A percentile compares a stretch with the other conserved stretches of the same genome.
phyloP scores from a whole-genome alignment of 2,329 filamentous ascomycete genomes.

The Pseudopithomyces maydicus region DNA sequence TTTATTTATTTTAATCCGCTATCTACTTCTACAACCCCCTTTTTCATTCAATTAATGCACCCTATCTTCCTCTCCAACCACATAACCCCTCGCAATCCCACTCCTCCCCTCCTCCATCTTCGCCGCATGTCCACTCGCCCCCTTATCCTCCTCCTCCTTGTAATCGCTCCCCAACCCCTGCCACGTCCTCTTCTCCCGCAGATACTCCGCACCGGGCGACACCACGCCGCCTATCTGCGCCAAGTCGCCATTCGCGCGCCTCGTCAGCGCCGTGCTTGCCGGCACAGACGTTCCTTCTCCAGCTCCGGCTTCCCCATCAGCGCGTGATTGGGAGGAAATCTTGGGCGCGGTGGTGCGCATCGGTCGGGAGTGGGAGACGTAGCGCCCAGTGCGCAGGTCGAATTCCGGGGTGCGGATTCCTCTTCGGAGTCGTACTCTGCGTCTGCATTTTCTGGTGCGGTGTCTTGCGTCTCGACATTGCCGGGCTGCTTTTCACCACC shows the following conservation, averaged over 20 bases:
- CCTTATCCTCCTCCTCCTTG: slow-evolving; percentile 60
- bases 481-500: slow-evolving; percentile 17
- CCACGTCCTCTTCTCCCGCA: slow-evolving; percentile 86
- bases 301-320: slow-evolving; percentile 3
- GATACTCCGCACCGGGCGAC: slow-evolving; percentile 90
- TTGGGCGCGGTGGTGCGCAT: slow-evolving; percentile 51
- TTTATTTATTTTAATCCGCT: too few relatives aligned
- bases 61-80: slow-evolving; percentile 62
- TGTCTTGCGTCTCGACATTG: background rate
- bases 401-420: slow-evolving; percentile 77
- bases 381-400: slow-evolving; percentile 84
- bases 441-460: slow-evolving; percentile 34
- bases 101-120: slow-evolving; percentile 82
- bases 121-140: slow-evolving; percentile 57
- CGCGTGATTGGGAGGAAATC: background rate
- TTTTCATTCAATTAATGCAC: slow-evolving; percentile 23
- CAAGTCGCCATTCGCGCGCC: slow-evolving; percentile 70
- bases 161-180: slow-evolving; percentile 90
- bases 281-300: slow-evolving; percentile 26
- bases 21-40: too few relatives aligned
- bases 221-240: slow-evolving; percentile 81
- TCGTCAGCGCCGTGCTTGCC: slow-evolving; percentile 62
- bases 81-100: slow-evolving; percentile 88
- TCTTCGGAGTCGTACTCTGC: slow-evolving; percentile 70
- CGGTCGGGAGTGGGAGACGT: slow-evolving; percentile 78